Evolutionary conservation across 2,329 filamentous ascomycete genomes (phyloP).

Genomic region (Beauveria brongniartii): DNA sequence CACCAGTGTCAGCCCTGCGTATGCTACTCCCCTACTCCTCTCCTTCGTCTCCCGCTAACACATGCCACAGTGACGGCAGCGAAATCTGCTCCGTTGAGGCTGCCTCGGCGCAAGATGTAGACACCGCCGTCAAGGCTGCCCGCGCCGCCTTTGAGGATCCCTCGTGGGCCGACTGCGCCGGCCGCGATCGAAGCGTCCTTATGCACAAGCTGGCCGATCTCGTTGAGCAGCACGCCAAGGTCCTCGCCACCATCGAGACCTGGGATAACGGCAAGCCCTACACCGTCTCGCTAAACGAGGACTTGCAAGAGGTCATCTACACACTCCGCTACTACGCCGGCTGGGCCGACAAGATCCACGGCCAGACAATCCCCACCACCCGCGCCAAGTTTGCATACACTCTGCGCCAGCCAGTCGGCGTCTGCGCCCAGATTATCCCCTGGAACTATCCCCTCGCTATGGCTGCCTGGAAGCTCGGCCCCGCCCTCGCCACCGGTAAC

Average conservation of each 20-base stretch:
- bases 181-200: conserved; percentile 58
- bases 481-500: conserved; percentile 58
- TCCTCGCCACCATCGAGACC: conserved; percentile 52
- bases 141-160: conserved; percentile 59
- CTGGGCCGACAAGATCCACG: conserved; percentile 71
- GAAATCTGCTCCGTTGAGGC: conserved; percentile 26
- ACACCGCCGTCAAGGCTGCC: conserved; percentile 36
- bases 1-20: conserved; percentile 49
- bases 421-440: conserved; percentile 68
- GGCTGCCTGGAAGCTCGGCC: conserved; percentile 64
- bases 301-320: conserved; percentile 40
- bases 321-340: conserved; percentile 67
- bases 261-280: conserved; percentile 75
- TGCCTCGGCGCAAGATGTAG: conserved; percentile 23
- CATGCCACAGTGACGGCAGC: conserved; percentile 20
- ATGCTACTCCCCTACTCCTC: conserved; percentile 6
- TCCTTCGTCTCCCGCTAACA: neutral
- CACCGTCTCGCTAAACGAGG: conserved; percentile 55
- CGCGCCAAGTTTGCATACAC: conserved; percentile 67
- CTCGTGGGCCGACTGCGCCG: conserved; percentile 60
- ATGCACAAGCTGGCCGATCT: conserved; percentile 66
- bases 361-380: conserved; percentile 65
- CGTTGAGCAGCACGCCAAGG: conserved; percentile 52
- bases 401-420: conserved; percentile 66
- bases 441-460: conserved; percentile 55